Conservation (phyloP, 192 early-diverging fungal species). For the Entophlyctis luteolus region DNA sequence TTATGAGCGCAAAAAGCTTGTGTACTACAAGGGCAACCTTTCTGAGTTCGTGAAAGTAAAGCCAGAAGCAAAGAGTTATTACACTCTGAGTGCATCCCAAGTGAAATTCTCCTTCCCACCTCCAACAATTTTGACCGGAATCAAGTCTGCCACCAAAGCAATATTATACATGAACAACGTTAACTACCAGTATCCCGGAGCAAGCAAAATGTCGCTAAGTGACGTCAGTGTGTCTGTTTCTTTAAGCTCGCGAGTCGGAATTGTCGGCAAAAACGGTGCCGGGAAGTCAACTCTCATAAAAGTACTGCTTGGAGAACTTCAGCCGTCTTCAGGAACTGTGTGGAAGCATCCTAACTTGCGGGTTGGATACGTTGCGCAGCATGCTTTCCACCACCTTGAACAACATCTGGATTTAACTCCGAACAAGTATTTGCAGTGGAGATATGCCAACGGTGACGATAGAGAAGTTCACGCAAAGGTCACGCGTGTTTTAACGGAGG, state of each 20-base stretch:
- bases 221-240: constrained; percentile 64
- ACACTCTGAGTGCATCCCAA: constrained; percentile 64
- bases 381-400: constrained; percentile 84
- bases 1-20: constrained; percentile 71
- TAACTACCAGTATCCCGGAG: constrained; percentile 68
- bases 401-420: constrained; percentile 72
- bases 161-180: constrained; percentile 73
- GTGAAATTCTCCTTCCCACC: constrained; percentile 73
- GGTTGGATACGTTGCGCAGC: constrained; percentile 80
- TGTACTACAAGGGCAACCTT: constrained; percentile 75
- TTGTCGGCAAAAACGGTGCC: constrained; percentile 69
- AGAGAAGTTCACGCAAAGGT: constrained; percentile 74
- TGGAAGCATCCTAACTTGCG: constrained; percentile 82
- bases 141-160: constrained; percentile 71
- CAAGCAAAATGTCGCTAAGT: constrained; percentile 53
- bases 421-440: constrained; percentile 79
- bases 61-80: constrained; percentile 74
- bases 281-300: constrained; percentile 49
- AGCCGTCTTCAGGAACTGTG: constrained; percentile 65
- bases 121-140: constrained; percentile 69
- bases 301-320: constrained; percentile 73
- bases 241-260: constrained; percentile 72
- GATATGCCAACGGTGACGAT: constrained; percentile 73
- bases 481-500: constrained; percentile 62
- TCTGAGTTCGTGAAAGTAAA: constrained; percentile 69